Percentiles rank a stretch among this genome's conserved stretches.
Conservation (phyloP, 192 early-diverging fungal species). For the Mortierella alpina region DNA sequence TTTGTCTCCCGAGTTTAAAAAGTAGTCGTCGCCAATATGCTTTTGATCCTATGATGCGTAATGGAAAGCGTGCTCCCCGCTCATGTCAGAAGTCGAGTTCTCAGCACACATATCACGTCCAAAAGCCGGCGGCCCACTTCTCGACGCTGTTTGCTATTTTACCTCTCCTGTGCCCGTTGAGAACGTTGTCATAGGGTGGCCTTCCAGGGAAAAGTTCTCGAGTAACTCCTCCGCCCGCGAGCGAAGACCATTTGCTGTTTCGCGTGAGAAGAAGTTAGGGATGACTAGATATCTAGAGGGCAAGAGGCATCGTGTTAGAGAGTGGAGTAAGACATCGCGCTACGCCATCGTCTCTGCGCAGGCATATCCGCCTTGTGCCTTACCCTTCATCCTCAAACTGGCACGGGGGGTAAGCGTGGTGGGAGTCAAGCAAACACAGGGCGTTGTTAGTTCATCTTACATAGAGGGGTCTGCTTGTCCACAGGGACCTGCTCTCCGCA, state of each 20-base stretch:
- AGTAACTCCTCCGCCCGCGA: constrained; percentile 67
- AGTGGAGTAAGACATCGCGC: neutral
- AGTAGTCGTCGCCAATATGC: constrained; percentile 90
- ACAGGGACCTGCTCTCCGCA: too few relatives aligned
- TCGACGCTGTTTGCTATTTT: neutral
- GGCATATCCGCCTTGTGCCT: neutral
- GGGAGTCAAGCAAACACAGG: too few relatives aligned
- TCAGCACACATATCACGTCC: neutral
- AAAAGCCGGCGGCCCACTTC: too few relatives aligned
- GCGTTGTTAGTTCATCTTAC: neutral
- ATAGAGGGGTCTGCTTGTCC: too few relatives aligned
- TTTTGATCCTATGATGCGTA: constrained; percentile 48
- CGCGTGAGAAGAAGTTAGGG: constrained; percentile 70
- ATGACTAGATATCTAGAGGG: constrained; percentile 69
- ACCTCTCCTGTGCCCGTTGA: constrained; percentile 70
- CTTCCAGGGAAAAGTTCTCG: constrained; percentile 67
- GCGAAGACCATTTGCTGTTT: constrained; percentile 58
- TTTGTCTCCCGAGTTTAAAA: constrained; percentile 86
- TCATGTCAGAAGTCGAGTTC: neutral
- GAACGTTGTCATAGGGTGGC: constrained; percentile 85
- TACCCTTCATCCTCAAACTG: constrained; percentile 54
- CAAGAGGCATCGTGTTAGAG: neutral
- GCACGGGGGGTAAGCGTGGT: neutral
- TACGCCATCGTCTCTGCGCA: neutral
- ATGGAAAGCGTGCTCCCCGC: neutral